phyloP scores from a whole-genome alignment of 495 filamentous ascomycete species.

The Penicillium goetzii region DNA sequence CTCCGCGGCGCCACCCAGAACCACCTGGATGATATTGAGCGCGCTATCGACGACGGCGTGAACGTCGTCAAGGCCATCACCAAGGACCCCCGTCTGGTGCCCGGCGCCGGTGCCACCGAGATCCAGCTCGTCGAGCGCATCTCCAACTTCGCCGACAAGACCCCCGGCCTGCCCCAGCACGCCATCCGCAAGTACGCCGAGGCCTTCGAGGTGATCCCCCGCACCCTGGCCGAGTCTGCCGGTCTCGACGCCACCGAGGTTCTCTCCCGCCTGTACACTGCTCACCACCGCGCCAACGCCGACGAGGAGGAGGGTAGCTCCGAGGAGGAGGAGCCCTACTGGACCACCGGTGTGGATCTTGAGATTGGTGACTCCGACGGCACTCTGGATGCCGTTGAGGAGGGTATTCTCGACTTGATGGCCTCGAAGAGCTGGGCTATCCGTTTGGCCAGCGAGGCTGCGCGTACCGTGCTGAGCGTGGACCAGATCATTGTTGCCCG shows the following conservation, averaged over 20 bases:
- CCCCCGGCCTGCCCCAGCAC: slow-evolving; percentile 89
- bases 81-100: slow-evolving; percentile 85
- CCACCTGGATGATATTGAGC: slow-evolving; percentile 95
- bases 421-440: slow-evolving; percentile 94
- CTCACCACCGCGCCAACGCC: slow-evolving; percentile 67
- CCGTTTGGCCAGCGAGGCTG: slow-evolving; percentile 92
- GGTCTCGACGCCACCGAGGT: slow-evolving; percentile 96
- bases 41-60: slow-evolving; percentile 97
- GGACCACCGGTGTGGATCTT: slow-evolving; percentile 91
- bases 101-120: slow-evolving; percentile 94
- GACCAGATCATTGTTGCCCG: slow-evolving; percentile 99
- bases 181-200: slow-evolving; percentile 97
- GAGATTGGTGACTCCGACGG: slow-evolving; percentile 81
- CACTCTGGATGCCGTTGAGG: slow-evolving; percentile 82
- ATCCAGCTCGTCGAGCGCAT: slow-evolving; percentile 94
- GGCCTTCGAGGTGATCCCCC: slow-evolving; percentile 95
- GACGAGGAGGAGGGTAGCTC: slow-evolving; percentile 43
- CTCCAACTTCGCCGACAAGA: slow-evolving; percentile 84
- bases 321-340: slow-evolving; percentile 68
- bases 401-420: slow-evolving; percentile 91
- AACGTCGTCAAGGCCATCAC: slow-evolving; percentile 99
- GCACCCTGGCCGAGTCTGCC: slow-evolving; percentile 90
- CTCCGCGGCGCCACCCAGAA: slow-evolving; percentile 97
- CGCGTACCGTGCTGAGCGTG: slow-evolving; percentile 90
- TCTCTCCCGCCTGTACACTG: slow-evolving; percentile 86